Evolutionary conservation across 306 rosid species (phyloP), one percentile per base, ranked within the genome.

Genomic region (Myrica gale): DNA sequence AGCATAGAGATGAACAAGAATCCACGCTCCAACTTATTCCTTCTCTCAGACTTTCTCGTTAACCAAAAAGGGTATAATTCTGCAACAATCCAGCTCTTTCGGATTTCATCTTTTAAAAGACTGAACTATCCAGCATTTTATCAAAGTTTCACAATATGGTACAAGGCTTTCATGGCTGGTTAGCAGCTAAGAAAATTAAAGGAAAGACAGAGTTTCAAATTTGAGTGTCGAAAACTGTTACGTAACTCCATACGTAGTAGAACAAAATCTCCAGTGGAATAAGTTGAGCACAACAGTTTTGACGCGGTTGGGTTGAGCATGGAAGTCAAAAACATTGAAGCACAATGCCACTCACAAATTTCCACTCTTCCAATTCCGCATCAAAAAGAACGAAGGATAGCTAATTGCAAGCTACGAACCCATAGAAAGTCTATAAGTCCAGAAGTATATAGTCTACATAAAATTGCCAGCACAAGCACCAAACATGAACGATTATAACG

Each of bases 321-420:
- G 12, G 41, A 65, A 65, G 23, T 9, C 37, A 16, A 66, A 60
- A 66, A 9, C 47, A 20, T 32, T 7, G 54, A 61, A 2, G 63
- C 32, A 60, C 66, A 67, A 69, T 12, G 69, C 57, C 76, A 48
- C 16, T 41, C 76, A 80, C 81, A 77, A 78, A 79, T 81, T 74
- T 66, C 80, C 67, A 76, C 42, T 23, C 23, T 50, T 9, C 39
- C 6, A 26, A 13, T 42, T 66, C 63, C 74, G 13, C 48, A 63
- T 57, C 46, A 58, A 60, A 1, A 5, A 71, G 1, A 23, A 10
- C n/a, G 45, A 69, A 44, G 5, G 58, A 37, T 45, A 78, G 32
- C 63, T 37, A 9, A 37, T 50, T 4, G 17, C 70, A n/a, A 42
- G 48, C 19, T 13, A 23, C 15, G 5, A 26, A 73, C 68, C 12